phyloP scores from a whole-genome alignment of 768 basidiomycete species.

The Omphalotus guepiniiformis region DNA sequence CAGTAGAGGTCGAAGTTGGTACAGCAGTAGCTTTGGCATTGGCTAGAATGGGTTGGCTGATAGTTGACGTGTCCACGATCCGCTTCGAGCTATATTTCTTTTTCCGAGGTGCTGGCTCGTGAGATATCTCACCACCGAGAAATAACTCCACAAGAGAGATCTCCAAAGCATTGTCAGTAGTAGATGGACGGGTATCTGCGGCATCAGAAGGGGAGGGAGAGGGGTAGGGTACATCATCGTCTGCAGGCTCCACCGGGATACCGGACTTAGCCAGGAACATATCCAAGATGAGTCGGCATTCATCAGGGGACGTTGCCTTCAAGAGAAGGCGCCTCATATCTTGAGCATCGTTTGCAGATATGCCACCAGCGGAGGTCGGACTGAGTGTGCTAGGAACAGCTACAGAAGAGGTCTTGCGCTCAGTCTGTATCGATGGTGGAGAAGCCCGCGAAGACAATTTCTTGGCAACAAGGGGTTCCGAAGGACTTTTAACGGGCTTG shows the following conservation, averaged over 20 bases:
- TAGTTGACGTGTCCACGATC: conserved; percentile 5
- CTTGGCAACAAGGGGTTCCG: not conserved
- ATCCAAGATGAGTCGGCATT: conserved; percentile 82
- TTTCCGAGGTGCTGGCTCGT: conserved; percentile 9
- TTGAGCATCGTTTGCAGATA: conserved; percentile 44
- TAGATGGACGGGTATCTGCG: conserved; percentile 10
- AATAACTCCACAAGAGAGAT: conserved; percentile 46
- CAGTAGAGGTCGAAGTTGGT: not conserved
- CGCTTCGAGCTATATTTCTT: conserved; percentile 11
- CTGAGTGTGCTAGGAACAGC: conserved; percentile 13
- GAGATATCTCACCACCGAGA: conserved; percentile 22
- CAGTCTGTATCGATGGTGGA: not conserved
- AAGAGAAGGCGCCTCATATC: conserved; percentile 68
- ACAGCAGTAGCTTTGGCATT: not conserved
- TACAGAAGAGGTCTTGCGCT: not conserved
- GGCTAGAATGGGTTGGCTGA: not conserved
- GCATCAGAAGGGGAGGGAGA: conserved; percentile 33
- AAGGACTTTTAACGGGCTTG: not conserved
- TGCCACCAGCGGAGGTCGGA: conserved; percentile 22
- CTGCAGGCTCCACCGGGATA: conserved; percentile 29
- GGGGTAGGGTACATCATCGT: conserved; percentile 27
- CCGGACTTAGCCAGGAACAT: conserved; percentile 72
- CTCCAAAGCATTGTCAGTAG: conserved; percentile 37
- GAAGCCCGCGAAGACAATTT: not conserved
- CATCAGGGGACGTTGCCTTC: conserved; percentile 69